Conservation (phyloP, 1,284 basidiomycete genomes). For the Ceratobasidium sp. region DNA sequence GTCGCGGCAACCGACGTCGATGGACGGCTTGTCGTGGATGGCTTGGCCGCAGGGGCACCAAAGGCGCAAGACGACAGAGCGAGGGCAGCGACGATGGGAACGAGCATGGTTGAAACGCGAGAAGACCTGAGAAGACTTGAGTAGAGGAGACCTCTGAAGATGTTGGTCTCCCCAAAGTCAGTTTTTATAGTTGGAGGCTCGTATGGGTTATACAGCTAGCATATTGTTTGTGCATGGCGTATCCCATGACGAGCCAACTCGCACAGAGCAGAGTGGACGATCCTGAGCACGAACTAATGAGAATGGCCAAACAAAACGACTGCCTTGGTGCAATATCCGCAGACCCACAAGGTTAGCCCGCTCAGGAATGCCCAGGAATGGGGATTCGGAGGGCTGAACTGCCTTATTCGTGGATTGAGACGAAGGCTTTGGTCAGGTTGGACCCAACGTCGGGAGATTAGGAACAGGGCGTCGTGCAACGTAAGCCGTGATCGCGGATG, state of each 20-base stretch:
- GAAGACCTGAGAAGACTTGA: slow-evolving; percentile 3
- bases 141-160: slow-evolving; percentile 39
- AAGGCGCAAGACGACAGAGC: slow-evolving; percentile 21
- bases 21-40: not conserved
- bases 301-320: slow-evolving; percentile 17
- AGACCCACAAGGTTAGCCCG: slow-evolving; percentile 26
- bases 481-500: slow-evolving; percentile 21
- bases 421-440: not conserved
- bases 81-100: slow-evolving; percentile 29
- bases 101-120: slow-evolving; percentile 9
- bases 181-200: slow-evolving; percentile 5
- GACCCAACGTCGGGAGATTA: slow-evolving; percentile 14
- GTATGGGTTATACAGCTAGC: not conserved
- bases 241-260: not conserved
- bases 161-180: not conserved
- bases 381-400: slow-evolving; percentile 1
- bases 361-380: not conserved
- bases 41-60: slow-evolving; percentile 26
- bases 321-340: slow-evolving; percentile 40
- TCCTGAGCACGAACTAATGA: not conserved
- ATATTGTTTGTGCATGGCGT: not conserved
- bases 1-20: not conserved
- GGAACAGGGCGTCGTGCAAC: slow-evolving; percentile 4
- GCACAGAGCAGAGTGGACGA: not conserved
- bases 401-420: slow-evolving; percentile 11